Conservation (phyloP, 2,329 filamentous ascomycete species). For the Cytospora piceae region DNA sequence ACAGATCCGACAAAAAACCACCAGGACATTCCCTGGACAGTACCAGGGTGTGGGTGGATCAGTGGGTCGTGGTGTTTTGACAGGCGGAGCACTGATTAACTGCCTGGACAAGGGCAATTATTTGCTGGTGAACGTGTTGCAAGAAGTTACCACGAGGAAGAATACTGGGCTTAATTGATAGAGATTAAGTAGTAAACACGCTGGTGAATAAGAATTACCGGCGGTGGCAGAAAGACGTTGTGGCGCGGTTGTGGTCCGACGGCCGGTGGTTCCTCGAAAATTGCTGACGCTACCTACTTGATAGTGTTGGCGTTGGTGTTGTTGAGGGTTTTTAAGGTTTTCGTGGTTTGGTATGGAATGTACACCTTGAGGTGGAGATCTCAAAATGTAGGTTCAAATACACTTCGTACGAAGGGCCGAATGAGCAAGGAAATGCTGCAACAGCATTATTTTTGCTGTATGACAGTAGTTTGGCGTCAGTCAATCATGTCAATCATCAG, state of each 20-base stretch:
- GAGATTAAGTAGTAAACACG: not conserved
- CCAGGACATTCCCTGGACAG: not conserved
- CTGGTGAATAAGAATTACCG: not conserved
- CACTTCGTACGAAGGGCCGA: not conserved
- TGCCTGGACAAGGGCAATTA: not conserved
- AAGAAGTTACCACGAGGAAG: not conserved
- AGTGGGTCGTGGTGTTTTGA: not conserved
- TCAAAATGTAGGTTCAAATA: not conserved
- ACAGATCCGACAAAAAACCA: not conserved
- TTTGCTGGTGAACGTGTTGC: not conserved
- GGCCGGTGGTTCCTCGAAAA: not conserved
- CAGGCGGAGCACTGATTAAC: not conserved
- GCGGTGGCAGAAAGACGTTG: not conserved
- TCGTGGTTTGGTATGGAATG: not conserved
- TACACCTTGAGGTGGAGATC: not conserved
- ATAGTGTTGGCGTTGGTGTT: no score
- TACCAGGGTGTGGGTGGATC: not conserved
- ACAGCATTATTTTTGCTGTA: not conserved
- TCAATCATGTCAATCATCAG: not conserved
- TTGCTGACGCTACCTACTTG: no score
- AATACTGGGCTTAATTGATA: not conserved
- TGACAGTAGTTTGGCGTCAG: not conserved
- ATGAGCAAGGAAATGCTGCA: not conserved
- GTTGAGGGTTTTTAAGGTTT: not conserved
- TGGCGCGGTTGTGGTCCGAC: not conserved